Conservation (phyloP, 2,329 filamentous ascomycete genomes). For the Cladosporium phlei region DNA sequence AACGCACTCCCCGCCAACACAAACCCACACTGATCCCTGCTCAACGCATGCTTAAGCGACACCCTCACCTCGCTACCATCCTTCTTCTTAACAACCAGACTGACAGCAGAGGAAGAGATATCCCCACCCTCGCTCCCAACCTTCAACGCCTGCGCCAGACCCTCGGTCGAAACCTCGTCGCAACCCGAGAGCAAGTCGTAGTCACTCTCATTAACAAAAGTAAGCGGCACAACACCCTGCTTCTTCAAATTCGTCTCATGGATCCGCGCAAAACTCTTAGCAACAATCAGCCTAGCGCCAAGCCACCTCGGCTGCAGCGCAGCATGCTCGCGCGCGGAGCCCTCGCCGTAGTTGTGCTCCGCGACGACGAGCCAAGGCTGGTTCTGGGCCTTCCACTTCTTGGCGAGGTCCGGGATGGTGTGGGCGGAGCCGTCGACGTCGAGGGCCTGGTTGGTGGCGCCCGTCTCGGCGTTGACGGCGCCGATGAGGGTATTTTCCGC, state of each 20-base stretch:
- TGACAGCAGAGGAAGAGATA: constrained; percentile 43
- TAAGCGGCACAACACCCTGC: constrained; percentile 92
- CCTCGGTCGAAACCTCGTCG: constrained; percentile 77
- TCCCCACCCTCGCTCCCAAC: constrained; percentile 68
- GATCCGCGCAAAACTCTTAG: constrained; percentile 85
- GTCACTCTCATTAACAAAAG: constrained; percentile 81
- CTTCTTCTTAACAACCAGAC: constrained; percentile 48
- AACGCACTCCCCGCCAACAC: constrained; percentile 90
- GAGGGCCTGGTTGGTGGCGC: constrained; percentile 87
- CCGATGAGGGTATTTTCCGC: constrained; percentile 95
- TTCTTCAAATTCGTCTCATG: constrained; percentile 97
- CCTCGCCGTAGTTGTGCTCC: constrained; percentile 96
- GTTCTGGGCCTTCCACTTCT: constrained; percentile 70
- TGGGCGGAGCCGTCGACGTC: constrained; percentile 65
- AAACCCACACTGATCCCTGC: constrained; percentile 83
- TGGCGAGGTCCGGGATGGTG: constrained; percentile 82
- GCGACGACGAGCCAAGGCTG: constrained; percentile 90
- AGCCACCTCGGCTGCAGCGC: constrained; percentile 88
- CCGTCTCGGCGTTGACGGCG: constrained; percentile 85
- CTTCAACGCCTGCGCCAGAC: constrained; percentile 74
- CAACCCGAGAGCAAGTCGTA: constrained; percentile 80
- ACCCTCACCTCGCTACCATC: constrained; percentile 63
- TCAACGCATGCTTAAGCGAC: constrained; percentile 81
- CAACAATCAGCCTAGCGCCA: constrained; percentile 74
- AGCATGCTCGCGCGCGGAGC: constrained; percentile 82